Evolutionary conservation across 805 yeast species (phyloP), one percentile per base, ranked within the genome.

Genomic region (Yarrowia hollandica): DNA sequence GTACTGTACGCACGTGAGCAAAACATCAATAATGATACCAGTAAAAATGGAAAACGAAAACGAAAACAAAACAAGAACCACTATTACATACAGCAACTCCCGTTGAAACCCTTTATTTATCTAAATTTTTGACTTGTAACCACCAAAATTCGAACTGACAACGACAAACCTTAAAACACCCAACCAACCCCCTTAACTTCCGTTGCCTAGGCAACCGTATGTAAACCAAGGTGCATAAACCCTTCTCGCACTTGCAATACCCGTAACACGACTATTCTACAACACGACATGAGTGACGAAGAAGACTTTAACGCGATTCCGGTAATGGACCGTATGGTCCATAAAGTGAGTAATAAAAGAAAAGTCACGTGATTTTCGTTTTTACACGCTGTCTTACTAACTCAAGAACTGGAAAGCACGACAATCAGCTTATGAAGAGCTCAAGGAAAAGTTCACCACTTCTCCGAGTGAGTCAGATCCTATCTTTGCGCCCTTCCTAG

Each of bases 391-490:
- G 5, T n/a, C n/a, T 34, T 42, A 30, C 57, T 48, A 34, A 54
- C 41, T 5, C 62, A 74, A n/a, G 76, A 62, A 74, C 5, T 94
- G 98, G 98, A 91, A 90, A 72, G 97, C 83, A 12, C 83, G 99
- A 62, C 74, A 80, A 59, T 81, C 77, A 15, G 97, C 92, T 0
- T 92, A 91, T 70, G 86, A 84, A 59, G 92, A 88, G 65, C 68
- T 84, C 55, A 72, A 76, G 18, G 74, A 74, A 38, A 69, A 67
- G 37, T 86, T 88, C 66, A 75, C 78, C 48, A 74, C 70, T 48
- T 79, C 88, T 1, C 76, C 82, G 2, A 75, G 77, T 62, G 84
- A 80, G 60, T 69, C 76, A n/a, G 89, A 82, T 63, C 77, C 72
- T 2, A 77, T 83, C 48, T 84, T 86, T 66, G 71, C 71, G 19